These are phyloP conservation scores for Metarhizium rileyi DNA, from an alignment of 2,329 filamentous ascomycete genomes.

Conservation along the genomic window DNA sequence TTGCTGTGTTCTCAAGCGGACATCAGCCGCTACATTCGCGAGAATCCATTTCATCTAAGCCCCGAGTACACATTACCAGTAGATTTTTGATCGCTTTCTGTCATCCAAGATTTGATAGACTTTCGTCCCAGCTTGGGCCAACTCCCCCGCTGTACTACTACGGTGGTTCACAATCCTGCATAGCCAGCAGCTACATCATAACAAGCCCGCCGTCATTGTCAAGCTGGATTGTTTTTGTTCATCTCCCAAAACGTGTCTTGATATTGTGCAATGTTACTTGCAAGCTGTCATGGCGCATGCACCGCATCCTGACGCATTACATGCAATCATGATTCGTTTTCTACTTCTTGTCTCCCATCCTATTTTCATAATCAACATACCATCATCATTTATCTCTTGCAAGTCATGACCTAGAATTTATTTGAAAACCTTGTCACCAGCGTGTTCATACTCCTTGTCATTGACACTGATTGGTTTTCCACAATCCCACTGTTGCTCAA, in stretches of 20 bases:
- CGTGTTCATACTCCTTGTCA: slow-evolving; percentile 83
- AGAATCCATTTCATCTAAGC: slow-evolving; percentile 36
- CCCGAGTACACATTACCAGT: slow-evolving; percentile 13
- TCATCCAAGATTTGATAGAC: no score
- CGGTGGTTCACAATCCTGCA: no score
- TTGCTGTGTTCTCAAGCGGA: slow-evolving; percentile 43
- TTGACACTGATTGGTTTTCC: slow-evolving; percentile 71
- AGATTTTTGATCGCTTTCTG: neutral
- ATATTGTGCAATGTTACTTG: no score
- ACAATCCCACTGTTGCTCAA: slow-evolving; percentile 86
- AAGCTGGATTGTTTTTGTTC: no score
- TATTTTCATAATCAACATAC: slow-evolving; percentile 20
- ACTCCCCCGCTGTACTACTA: no score
- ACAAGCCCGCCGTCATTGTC: no score
- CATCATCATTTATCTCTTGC: slow-evolving; percentile 14
- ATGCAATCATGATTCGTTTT: slow-evolving; percentile 10
- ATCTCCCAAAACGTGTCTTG: no score
- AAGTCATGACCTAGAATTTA: slow-evolving; percentile 40
- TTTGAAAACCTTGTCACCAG: slow-evolving; percentile 98
- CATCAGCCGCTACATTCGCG: slow-evolving; percentile 51
- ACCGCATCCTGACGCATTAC: neutral
- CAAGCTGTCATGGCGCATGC: neutral
- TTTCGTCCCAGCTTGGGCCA: no score
- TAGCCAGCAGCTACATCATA: no score
- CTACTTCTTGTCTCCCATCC: slow-evolving; percentile 10